Evolutionary conservation across 495 filamentous ascomycete species (phyloP), one percentile per base, ranked within the genome.

Genomic region (Daldinia decipiens): DNA sequence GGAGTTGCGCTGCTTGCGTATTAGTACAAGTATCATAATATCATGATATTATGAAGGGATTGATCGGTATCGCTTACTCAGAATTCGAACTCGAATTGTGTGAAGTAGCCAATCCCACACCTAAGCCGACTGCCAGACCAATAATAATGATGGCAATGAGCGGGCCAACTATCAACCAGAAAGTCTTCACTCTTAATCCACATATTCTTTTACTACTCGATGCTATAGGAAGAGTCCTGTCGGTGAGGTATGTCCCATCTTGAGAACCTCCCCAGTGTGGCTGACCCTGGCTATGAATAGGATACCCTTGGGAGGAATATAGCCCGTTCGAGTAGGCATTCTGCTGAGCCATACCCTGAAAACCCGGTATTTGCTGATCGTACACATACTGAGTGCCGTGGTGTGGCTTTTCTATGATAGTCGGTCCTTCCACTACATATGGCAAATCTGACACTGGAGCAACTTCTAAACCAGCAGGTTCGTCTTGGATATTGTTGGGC

Each of bases 51-150:
- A 12, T 21, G 12, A 11, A 34, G 9, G 12, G 0, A 24, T 11
- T 40, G 1, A 3, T 17, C 15, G 3, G 3, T 7, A 26, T 52
- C 4, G 51, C 70, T 68, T 62, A 73, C 70, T 27, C 34, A 32
- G 52, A 61, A 17, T 7, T 12, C 13, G 54, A 59, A 27, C 19
- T 26, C 1, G 69, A 57, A n/a, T 47, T 21, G 32, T 56, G 65
- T 0, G 26, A 26, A 36, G 12, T 62, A 15, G 59, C 59, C 13
- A 74, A 47, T 39, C 73, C 65, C 2, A 75, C 66, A 2, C 78
- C 78, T 5, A 80, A 54, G 2, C 78, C 78, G 7, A 79, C 67
- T 2, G 77, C 78, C 9, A 77, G 51, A 11, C 77, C 77, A 13
- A 79, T 47, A 21, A 70, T 71, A 26, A 75, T 59, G 6, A 80